phyloP scores from a whole-genome alignment of 2,329 filamentous ascomycete species.

The Fusarium chaquense region DNA sequence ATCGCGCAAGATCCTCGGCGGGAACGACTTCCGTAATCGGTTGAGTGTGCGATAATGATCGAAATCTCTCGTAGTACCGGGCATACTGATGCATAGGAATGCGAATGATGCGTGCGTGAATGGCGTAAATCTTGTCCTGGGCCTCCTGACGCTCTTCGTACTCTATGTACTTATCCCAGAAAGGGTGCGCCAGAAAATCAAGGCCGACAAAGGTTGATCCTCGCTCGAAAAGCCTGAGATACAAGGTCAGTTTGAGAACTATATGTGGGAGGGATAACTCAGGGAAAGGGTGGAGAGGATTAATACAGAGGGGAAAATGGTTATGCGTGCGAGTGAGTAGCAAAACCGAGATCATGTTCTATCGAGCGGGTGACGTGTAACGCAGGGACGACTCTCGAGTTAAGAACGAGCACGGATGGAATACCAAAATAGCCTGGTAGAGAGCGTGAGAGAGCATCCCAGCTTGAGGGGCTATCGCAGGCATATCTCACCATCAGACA shows the following conservation, averaged over 20 bases:
- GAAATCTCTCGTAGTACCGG: slow-evolving; percentile 92
- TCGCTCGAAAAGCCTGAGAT: slow-evolving; percentile 88
- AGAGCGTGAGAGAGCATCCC: slow-evolving; percentile 74
- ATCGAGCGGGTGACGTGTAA: slow-evolving; percentile 53
- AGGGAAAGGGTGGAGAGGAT: slow-evolving; percentile 58
- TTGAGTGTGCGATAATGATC: slow-evolving; percentile 77
- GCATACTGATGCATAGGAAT: slow-evolving; percentile 97
- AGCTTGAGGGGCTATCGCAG: slow-evolving; percentile 68
- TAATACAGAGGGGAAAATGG: slow-evolving; percentile 68
- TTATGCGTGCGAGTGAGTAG: slow-evolving; percentile 65
- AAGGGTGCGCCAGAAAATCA: slow-evolving; percentile 93
- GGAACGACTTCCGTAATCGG: slow-evolving; percentile 80
- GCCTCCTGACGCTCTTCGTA: slow-evolving; percentile 93
- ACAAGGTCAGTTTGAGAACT: slow-evolving; percentile 47
- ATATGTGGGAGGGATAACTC: slow-evolving; percentile 49
- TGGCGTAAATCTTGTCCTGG: slow-evolving; percentile 84
- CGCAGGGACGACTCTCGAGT: slow-evolving; percentile 57
- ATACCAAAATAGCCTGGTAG: slow-evolving; percentile 70
- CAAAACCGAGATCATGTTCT: slow-evolving; percentile 60
- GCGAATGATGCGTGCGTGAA: slow-evolving; percentile 83
- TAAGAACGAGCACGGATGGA: slow-evolving; percentile 52
- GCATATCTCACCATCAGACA: slow-evolving; percentile 77
- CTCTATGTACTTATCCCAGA: slow-evolving; percentile 99
- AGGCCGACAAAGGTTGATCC: slow-evolving; percentile 86
- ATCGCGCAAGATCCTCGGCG: slow-evolving; percentile 73